Percentiles rank a stretch among this genome's conserved stretches.
phyloP scores from a whole-genome alignment of 2,329 filamentous ascomycete species.

The Macrophomina tecta region DNA sequence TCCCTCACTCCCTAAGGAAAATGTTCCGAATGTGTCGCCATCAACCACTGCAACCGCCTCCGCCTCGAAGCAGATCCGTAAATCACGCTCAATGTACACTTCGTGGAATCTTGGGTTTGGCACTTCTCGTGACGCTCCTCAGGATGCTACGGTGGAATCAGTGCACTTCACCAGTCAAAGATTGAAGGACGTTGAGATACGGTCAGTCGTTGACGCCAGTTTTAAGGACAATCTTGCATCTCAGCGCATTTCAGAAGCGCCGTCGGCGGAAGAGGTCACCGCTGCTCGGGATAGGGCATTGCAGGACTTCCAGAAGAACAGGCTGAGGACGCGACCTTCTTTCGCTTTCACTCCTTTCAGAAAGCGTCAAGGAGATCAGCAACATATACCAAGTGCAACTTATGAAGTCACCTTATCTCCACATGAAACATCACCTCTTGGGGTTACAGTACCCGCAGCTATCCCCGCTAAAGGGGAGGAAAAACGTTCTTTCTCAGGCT shows the following conservation, averaged over 20 bases:
- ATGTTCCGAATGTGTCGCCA: slow-evolving; percentile 33
- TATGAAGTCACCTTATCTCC: not conserved
- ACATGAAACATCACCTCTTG: not conserved
- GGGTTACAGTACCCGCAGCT: not conserved
- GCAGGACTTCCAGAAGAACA: slow-evolving; percentile 47
- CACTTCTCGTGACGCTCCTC: not conserved
- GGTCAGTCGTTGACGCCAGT: not conserved
- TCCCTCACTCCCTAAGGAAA: not conserved
- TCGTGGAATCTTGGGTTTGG: slow-evolving; percentile 23
- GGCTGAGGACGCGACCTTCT: slow-evolving; percentile 50
- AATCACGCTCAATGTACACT: slow-evolving; percentile 27
- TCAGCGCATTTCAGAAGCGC: not conserved
- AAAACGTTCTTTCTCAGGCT: slow-evolving; percentile 68
- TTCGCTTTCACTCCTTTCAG: slow-evolving; percentile 53
- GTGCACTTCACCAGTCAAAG: not conserved
- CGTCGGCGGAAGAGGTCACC: slow-evolving; percentile 5
- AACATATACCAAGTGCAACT: slow-evolving; percentile 28
- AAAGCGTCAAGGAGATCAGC: slow-evolving; percentile 46
- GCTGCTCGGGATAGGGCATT: slow-evolving; percentile 49
- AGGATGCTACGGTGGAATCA: not conserved
- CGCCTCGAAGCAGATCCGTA: slow-evolving; percentile 13
- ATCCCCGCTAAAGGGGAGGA: slow-evolving; percentile 31
- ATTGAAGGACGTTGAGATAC: not conserved
- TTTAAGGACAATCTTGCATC: slow-evolving; percentile 27
- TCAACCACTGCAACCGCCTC: not conserved